Base-by-base conservation (phyloP, 2,329 filamentous ascomycete genomes). In the Sarocladiaceae sp. region DNA sequence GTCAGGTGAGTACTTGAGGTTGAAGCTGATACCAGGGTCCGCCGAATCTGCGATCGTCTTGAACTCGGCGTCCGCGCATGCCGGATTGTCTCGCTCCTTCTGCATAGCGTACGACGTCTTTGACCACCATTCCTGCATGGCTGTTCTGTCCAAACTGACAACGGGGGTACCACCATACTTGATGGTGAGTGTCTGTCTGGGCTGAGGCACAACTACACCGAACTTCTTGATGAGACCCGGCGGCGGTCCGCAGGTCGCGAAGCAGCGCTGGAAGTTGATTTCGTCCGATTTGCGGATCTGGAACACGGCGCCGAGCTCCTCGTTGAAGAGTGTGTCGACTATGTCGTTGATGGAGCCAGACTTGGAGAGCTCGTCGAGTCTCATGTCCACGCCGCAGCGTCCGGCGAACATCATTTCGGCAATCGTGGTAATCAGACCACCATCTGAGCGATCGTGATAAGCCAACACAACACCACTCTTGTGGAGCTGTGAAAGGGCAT, bases 371-470 rank as follows among this genome's bases (percentile, higher is more conserved):
- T 76, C 78, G 59, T 96, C 90, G 46, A 96, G 72, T 73, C 87
- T 85, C 48, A 97, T 73, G 53, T 94, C 86, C 23, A 88, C 76
- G 49, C 91, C 93, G 57, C 87, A 94, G 45, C 90, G 85, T 21
- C 93, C 93, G 24, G 93, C 91, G 61, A 97, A 97, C 80, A 95
- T 94, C 93, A 97, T 97, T 67, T 98, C 93, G 3, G 83, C 87
- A 26, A 97, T 68, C 5, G 91, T 90, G 1, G 91, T 93, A 59
- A 97, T 79, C 9, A 97, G 71, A 57, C 93, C 93, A 62, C 91
- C 93, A 61, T 97, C 91, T 0, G 89, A 96, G 37, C 86, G 78
- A 64, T 97, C 93, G 62, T 97, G 93, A 62, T 97, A 97, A 3
- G 91, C 91, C 18, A 97, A 78, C 10, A 97, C 90, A 31, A 76